These are phyloP conservation scores for Erythrophleum fordii DNA, from an alignment of 306 rosid genomes.

Conservation along the genomic window DNA sequence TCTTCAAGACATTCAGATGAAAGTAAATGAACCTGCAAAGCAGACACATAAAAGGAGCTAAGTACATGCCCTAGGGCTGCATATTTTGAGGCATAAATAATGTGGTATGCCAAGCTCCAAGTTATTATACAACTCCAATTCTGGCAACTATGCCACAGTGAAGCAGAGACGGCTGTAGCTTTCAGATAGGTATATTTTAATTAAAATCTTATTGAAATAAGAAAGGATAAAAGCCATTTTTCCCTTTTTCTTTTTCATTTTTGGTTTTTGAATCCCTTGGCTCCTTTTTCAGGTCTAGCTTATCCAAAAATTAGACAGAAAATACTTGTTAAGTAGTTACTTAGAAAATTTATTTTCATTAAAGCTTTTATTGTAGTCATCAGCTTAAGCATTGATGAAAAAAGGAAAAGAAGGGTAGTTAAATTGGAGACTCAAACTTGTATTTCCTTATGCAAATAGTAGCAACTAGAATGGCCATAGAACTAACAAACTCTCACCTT, in stretches of 20 bases:
- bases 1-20: conserved; percentile 83
- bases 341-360: background rate
- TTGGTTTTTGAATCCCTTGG: conserved; percentile 1
- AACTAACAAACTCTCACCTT: conserved; percentile 61
- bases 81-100: background rate
- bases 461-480: conserved; percentile 13
- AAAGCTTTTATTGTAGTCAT: background rate
- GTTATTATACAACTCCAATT: conserved; percentile 24
- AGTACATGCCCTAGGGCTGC: background rate
- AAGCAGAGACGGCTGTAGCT: conserved; percentile 7
- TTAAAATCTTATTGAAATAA: conserved; percentile 8
- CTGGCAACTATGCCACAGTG: conserved; percentile 21
- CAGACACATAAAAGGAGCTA: conserved; percentile 27
- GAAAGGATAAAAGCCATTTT: background rate
- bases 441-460: conserved; percentile 26
- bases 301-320: conserved; percentile 23
- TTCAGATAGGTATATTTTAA: conserved; percentile 14
- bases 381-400: conserved; percentile 19
- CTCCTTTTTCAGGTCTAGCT: conserved; percentile 1
- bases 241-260: background rate
- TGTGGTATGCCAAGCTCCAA: conserved; percentile 33
- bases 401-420: background rate
- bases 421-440: conserved; percentile 7
- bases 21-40: conserved; percentile 65
- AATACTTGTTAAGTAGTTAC: conserved; percentile 10